Evolutionary conservation across 768 basidiomycete species (phyloP), one percentile per base, ranked within the genome.

Genomic region (Termitomyces sp.): DNA sequence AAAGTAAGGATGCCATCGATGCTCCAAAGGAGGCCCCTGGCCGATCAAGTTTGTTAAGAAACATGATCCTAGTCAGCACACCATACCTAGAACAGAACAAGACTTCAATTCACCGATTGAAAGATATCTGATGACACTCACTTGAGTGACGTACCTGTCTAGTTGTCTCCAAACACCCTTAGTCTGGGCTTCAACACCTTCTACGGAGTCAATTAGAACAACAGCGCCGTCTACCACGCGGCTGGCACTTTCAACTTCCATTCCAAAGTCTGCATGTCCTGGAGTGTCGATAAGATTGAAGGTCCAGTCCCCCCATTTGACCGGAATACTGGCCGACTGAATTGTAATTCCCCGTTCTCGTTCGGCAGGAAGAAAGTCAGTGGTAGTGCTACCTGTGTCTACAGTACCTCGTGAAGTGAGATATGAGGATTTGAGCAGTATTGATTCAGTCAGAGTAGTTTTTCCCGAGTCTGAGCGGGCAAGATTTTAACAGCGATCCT

Each of bases 241-340:
- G 66, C 92, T 94, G 8, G 93, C 93, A 65, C 92, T 90, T 71
- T 94, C 93, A 28, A 95, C 93, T 66, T 95, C 92, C 92, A 94
- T 94, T n/a, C 92, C 92, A 71, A 95, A 95, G 69, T 95, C 92
- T 5, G 91, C 93, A 72, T 95, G 92, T 36, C 92, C 92, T 16
- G 92, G 92, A 3, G 92, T 94, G 65, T 95, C 93, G 47, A 94
- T 86, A 46, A 95, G 80, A 67, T 94, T 95, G 71, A 90, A 88
- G 1, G 80, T 85, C 88, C 89, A 91, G 54, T 86, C 71, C 68
- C 86, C 87, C 92, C 92, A 93, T 66, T 81, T 79, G 40, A 92
- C 89, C 3, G 92, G 92, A 58, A 94, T 92, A 72, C 91, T 93
- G 13, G 92, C 93, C 22, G 91, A 92, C 66, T 94, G 93, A 58